These are phyloP conservation scores for Salix exigua DNA, from an alignment of 345 rosid genomes.

Conservation along the genomic window DNA sequence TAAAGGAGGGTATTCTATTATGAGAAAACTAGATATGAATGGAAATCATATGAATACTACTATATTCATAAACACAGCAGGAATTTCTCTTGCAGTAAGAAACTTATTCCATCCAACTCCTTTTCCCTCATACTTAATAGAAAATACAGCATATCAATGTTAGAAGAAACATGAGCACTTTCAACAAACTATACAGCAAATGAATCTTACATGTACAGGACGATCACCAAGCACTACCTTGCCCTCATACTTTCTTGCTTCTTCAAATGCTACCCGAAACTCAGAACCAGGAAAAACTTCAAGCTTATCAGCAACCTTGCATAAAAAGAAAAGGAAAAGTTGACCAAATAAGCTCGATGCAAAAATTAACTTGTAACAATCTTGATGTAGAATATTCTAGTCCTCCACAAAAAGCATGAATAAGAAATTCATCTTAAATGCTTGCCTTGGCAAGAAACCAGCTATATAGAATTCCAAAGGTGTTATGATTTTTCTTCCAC, in stretches of 20 bases:
- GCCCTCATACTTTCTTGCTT: constrained; percentile 76
- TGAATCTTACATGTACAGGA: constrained; percentile 62
- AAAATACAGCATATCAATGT: neutral
- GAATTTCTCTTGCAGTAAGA: neutral
- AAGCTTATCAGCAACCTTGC: constrained; percentile 70
- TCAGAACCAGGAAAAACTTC: constrained; percentile 91
- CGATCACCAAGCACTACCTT: constrained; percentile 94
- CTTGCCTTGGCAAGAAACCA: constrained; percentile 96
- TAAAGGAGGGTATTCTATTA: neutral
- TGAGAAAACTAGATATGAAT: neutral
- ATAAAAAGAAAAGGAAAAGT: constrained; percentile 2
- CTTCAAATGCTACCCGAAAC: constrained; percentile 90
- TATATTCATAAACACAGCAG: neutral
- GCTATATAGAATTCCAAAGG: constrained; percentile 83
- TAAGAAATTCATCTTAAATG: neutral
- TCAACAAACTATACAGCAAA: constrained; percentile 2
- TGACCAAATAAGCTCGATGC: neutral
- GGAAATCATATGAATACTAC: neutral
- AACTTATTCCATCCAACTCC: neutral
- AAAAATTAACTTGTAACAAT: neutral
- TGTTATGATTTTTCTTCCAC: constrained; percentile 86
- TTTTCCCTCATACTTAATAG: neutral
- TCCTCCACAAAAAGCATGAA: neutral
- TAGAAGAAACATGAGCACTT: neutral
- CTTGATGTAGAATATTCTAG: neutral